Base-by-base conservation (phyloP, 2,329 filamentous ascomycete genomes). In the Dothistroma pini region DNA sequence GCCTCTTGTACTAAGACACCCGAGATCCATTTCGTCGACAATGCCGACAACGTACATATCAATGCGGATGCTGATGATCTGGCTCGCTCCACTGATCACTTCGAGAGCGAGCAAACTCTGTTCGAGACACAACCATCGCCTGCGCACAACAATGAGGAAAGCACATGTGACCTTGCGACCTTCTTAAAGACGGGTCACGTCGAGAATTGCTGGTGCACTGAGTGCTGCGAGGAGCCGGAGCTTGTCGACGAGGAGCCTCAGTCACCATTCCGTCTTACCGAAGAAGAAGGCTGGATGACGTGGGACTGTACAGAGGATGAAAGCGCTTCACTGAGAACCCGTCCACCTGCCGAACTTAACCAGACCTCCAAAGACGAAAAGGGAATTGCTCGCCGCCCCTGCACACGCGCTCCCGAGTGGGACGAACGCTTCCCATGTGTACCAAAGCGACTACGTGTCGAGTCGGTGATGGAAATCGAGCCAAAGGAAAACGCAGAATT, bases 151-250 rank as follows among this genome's bases (percentile, higher is more conserved):
- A 57, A 41, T 34, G 54, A 31, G 8, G 53, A 53, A 14, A 66
- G 61, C 56, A 52, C 61, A n/a, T 66, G 67, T 52, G 68, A 70
- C 48, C 60, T 71, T 31, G 65, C 66, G 11, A 66, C 62, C 12
- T 72, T 72, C 57, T 58, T 71, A 32, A 66, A 66, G 22, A 63
- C 69, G 62, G 70, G 70, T n/a, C 70, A 72, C 41, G 70, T 65
- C 4, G 63, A 67, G 58, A 64, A 69, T 22, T 73, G 71, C 65
- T 69, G 68, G 68, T 72, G 71, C 57, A 52, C 32, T 14, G 67
- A 65, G 57, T 70, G 67, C 59, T 59, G 61, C 14, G 64, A 70
- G 34, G 54, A 57, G 25, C 67, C 67, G 4, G 64, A 67, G 51
- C 53, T 71, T 9, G 52, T 69, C 3, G 34, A 59, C 12, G 38